A percentile compares a stretch with the other conserved stretches of the same genome.
Conservation (phyloP, 495 filamentous ascomycete species). For the Emericellopsis terricola region DNA sequence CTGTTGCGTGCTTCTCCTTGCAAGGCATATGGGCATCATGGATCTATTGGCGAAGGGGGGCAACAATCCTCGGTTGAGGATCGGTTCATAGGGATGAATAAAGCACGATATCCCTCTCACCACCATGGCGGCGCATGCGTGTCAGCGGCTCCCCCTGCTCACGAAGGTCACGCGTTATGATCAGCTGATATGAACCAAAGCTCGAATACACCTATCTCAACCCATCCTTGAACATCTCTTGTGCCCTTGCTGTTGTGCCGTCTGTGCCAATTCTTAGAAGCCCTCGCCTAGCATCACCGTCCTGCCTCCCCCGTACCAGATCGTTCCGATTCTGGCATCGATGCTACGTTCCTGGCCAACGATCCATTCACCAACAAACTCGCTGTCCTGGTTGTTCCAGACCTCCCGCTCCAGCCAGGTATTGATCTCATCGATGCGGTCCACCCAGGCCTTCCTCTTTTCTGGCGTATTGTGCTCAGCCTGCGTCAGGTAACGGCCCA, state of each 20-base stretch:
- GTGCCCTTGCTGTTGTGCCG: no score
- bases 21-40: slow-evolving; percentile 4
- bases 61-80: slow-evolving; percentile 1
- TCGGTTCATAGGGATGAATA: slow-evolving; percentile 4
- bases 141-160: no score
- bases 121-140: no score
- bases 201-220: no score
- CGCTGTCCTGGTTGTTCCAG: slow-evolving; percentile 33
- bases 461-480: slow-evolving; percentile 22
- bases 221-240: no score
- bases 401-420: slow-evolving; percentile 43
- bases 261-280: no score
- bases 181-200: no score
- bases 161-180: no score
- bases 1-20: slow-evolving; percentile 2
- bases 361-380: slow-evolving; percentile 40
- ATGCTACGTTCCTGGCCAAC: slow-evolving; percentile 63
- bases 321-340: slow-evolving; percentile 44
- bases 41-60: slow-evolving; percentile 4
- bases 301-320: slow-evolving; percentile 76
- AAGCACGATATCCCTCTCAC: neutral
- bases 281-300: slow-evolving; percentile 44
- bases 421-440: slow-evolving; percentile 61
- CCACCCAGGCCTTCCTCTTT: slow-evolving; percentile 39
- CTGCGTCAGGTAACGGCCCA: slow-evolving; percentile 58